Percentiles rank a stretch among this genome's conserved stretches.
Evolutionary conservation across 1,139 yeast species (phyloP).

Genomic region (Tardiomyces digboiensis): DNA sequence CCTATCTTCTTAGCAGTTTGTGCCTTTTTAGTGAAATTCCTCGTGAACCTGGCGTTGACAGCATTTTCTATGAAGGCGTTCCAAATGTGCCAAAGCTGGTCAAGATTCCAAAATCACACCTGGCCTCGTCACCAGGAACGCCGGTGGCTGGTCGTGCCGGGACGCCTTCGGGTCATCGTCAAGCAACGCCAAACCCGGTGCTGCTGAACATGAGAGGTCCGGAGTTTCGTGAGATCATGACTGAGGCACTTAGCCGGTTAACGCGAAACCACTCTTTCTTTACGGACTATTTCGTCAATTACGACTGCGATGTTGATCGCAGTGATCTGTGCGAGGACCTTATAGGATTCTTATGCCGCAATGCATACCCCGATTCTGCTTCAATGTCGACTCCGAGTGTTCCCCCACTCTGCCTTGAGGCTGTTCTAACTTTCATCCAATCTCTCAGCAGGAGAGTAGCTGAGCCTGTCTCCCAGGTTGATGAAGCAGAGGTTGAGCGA

Average conservation of each 20-base stretch:
- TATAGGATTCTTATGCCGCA: slow-evolving; percentile 60
- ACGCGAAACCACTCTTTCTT: slow-evolving; percentile 74
- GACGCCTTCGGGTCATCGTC: slow-evolving; percentile 8
- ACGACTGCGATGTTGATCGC: slow-evolving; percentile 87
- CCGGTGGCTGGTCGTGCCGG: slow-evolving; percentile 12
- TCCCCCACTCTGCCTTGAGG: slow-evolving; percentile 91
- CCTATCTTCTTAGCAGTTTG: slow-evolving; percentile 30
- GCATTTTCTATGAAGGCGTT: slow-evolving; percentile 32
- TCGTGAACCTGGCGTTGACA: slow-evolving; percentile 29
- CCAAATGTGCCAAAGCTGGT: slow-evolving; percentile 29
- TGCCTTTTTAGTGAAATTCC: slow-evolving; percentile 30
- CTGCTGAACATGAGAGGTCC: slow-evolving; percentile 21
- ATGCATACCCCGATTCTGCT: slow-evolving; percentile 78
- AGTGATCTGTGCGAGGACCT: slow-evolving; percentile 67
- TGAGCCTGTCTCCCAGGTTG: slow-evolving; percentile 6
- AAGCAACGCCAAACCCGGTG: background rate
- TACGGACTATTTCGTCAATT: slow-evolving; percentile 66
- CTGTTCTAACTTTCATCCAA: slow-evolving; percentile 60
- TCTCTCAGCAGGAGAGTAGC: slow-evolving; percentile 41
- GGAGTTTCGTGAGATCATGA: slow-evolving; percentile 64
- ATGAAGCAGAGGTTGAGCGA: slow-evolving; percentile 11
- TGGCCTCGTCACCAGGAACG: slow-evolving; percentile 1
- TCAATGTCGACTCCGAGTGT: slow-evolving; percentile 69
- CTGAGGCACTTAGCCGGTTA: slow-evolving; percentile 75
- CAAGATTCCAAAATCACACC: slow-evolving; percentile 17